Evolutionary conservation across 805 yeast genomes (phyloP).

Genomic region (Spathaspora boniae): DNA sequence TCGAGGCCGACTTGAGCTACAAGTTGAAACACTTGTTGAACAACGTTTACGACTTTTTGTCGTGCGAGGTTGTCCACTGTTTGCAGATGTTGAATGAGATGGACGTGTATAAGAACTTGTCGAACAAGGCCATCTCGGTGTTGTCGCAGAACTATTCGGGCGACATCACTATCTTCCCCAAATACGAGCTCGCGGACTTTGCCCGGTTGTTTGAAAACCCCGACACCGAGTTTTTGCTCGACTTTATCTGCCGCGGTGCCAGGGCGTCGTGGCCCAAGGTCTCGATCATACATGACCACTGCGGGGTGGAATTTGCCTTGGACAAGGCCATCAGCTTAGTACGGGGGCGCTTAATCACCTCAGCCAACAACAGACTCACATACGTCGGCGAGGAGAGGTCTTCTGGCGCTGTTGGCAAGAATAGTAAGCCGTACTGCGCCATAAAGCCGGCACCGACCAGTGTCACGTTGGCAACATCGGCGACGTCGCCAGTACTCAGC

Average conservation of each 20-base stretch:
- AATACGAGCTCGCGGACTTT: conserved; percentile 56
- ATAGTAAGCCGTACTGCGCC: conserved; percentile 4
- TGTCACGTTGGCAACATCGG: conserved; percentile 20
- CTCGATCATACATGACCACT: conserved; percentile 81
- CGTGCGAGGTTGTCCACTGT: conserved; percentile 75
- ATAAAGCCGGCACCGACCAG: conserved; percentile 3
- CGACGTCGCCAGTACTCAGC: conserved; percentile 20
- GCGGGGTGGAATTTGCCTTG: conserved; percentile 82
- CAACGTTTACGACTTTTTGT: conserved; percentile 52
- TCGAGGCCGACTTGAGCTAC: conserved; percentile 54
- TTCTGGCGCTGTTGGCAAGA: conserved; percentile 4
- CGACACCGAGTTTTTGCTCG: conserved; percentile 66
- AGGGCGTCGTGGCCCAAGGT: conserved; percentile 93
- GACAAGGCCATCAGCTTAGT: conserved; percentile 73
- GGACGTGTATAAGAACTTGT: conserved; percentile 69
- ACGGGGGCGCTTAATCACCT: conserved; percentile 55
- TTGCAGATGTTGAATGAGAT: conserved; percentile 70
- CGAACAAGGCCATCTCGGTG: conserved; percentile 71
- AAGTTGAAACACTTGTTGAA: conserved; percentile 50
- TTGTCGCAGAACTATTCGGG: conserved; percentile 88
- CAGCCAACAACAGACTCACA: conserved; percentile 13
- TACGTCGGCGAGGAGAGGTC: too few relatives aligned
- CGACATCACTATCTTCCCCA: conserved; percentile 89
- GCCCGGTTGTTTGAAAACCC: conserved; percentile 75
- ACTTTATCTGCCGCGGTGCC: conserved; percentile 77